phyloP scores from a whole-genome alignment of 192 early-diverging fungal species.

The Backusella macrospora region DNA sequence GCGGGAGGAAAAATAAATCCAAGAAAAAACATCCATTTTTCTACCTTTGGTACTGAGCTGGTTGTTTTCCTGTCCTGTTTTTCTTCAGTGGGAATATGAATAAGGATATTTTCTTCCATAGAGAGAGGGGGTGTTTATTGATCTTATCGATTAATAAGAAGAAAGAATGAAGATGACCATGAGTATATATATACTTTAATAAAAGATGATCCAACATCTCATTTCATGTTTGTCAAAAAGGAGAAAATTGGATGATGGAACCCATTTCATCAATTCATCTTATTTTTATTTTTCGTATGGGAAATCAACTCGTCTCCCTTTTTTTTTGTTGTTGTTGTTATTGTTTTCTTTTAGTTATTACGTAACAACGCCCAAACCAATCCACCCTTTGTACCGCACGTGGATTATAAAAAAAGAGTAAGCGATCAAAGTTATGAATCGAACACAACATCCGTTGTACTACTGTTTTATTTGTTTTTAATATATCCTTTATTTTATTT shows the following conservation, averaged over 20 bases:
- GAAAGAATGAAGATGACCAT: background rate
- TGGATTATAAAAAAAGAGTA: background rate
- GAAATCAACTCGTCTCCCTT: no score
- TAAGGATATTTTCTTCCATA: background rate
- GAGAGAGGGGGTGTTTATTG: background rate
- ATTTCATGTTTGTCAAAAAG: background rate
- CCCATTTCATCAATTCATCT: background rate
- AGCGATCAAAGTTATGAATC: background rate
- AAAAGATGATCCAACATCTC: background rate
- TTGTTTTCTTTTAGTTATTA: no score
- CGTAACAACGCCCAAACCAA: no score
- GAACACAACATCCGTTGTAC: background rate
- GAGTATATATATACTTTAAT: background rate
- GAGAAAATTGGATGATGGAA: background rate
- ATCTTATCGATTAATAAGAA: no score
- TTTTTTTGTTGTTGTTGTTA: background rate
- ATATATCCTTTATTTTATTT: conserved; percentile 1
- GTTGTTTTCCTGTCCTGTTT: background rate
- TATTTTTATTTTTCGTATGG: no score
- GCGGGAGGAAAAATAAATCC: conserved; percentile 33
- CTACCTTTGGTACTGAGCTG: background rate
- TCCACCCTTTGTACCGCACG: background rate
- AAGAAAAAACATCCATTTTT: conserved; percentile 30
- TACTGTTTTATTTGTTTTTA: background rate
- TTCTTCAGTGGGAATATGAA: background rate